Evolutionary conservation across 2,329 filamentous ascomycete species (phyloP), one percentile per base, ranked within the genome.

Genomic region (Apiospora saccharicola): DNA sequence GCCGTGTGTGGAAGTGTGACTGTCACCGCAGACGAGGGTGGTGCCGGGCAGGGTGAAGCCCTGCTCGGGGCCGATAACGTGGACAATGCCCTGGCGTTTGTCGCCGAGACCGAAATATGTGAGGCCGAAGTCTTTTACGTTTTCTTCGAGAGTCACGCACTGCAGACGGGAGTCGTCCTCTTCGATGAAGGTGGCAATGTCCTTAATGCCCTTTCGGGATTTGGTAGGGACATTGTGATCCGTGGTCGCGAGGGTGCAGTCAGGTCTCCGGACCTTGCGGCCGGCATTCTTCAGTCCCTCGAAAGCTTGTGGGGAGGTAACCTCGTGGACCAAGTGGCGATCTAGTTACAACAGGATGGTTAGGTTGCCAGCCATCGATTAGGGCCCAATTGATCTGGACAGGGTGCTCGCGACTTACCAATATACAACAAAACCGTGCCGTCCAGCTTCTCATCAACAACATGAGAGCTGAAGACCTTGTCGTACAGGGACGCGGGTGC

Each of bases 261-360:
- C 96, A 73, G 96, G 95, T 85, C 96, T 90, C 84, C 96, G 92
- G 75, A 99, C 95, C 83, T 91, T 90, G 75, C 96, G 92, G 76
- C 91, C 91, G 69, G 96, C 95, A 83, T 97, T 98, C 82, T 92
- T 93, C 71, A 98, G 90, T 70, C 96, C 96, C 83, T 99, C 96
- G 79, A 98, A 99, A 68, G 96, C 96, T 94, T 98, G 96, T 91
- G 96, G 96, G 79, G 96, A 98, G 78, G 96, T 99, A 82, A 99
- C 96, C 88, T 99, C 96, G 83, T 99, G 96, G 74, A 98, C 95
- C 75, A 99, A 89, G 88, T 99, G 96, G 83, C 96, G 90, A 85
- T 97, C 94, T 95, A n/a, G n/a, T 46, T 46, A 4, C 10, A 46
- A 16, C 67, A 19, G 13, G 19, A 6, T 5, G 57, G 57, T 64